Evolutionary conservation across 73 alveolate species (phyloP), one percentile per base, ranked within the genome.

Genomic region (Paraurostyla sp.): DNA sequence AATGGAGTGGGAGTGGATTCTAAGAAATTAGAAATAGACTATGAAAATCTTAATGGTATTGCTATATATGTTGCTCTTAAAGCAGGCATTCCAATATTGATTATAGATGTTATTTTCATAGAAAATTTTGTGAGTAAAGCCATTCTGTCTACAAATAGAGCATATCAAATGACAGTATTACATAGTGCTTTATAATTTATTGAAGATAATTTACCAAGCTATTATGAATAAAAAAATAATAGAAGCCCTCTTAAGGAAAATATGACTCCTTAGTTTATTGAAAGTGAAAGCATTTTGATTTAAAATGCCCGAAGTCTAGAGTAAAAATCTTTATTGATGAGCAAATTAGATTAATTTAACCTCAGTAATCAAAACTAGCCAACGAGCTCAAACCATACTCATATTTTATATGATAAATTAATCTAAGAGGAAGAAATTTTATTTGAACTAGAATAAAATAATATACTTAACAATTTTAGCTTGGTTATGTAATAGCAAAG

Each of bases 101-200:
- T 78, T 22, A n/a, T 78, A 2, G 89, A 78, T 43, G 52, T 78
- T 32, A 36, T 78, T 4, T 78, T 78, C 59, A 78, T 78, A 51
- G 89, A 78, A 38, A 78, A 78, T 36, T 78, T 78, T 59, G 89
- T 78, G 57, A 51, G 80, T 33, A 9, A 78, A 22, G 78, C 89
- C 7, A 40, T 78, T 6, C 4, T 78, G 68, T 49, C 35, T 13
- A 78, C 89, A 11, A 78, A 78, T 45, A 78, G 89, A 54, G 89
- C 89, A 35, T 78, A 78, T 32, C 45, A 78, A n/a, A 78, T 78
- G 89, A 78, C 89, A 4, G 89, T 78, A 20, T 36, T 78, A 58
- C 89, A 52, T 38, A 52, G 48, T 52, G 89, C 89, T 7, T 38
- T 78, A 3, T 1, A 23, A 35, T 78, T 78, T 52, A 51, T 78